Evolutionary conservation across 192 early-diverging fungal species (phyloP).

Genomic region (Coemansia pectinata): DNA sequence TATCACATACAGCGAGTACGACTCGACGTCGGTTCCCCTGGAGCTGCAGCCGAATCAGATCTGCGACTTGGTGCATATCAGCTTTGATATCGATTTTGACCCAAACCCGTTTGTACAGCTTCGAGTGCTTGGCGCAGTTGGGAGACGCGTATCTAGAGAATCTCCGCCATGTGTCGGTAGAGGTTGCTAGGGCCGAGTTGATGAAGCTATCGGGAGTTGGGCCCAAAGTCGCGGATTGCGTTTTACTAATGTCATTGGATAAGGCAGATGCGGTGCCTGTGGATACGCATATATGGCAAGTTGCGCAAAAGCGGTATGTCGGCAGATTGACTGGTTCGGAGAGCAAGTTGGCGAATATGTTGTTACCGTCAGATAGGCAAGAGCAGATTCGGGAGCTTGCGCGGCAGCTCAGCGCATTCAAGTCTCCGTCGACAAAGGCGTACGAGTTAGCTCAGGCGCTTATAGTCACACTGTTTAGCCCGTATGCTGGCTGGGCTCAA

Average conservation of each 20-base stretch:
- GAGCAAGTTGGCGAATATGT: background rate
- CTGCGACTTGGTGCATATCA: background rate
- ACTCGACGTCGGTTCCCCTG: background rate
- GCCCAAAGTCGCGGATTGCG: conserved; percentile 97
- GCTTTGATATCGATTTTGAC: background rate
- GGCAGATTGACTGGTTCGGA: conserved; percentile 1
- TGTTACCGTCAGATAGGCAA: conserved; percentile 9
- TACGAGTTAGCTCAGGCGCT: conserved; percentile 72
- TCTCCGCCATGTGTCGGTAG: conserved; percentile 62
- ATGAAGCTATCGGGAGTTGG: conserved; percentile 81
- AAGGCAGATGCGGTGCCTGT: conserved; percentile 79
- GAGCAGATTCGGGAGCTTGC: conserved; percentile 10
- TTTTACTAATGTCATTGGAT: conserved; percentile 90
- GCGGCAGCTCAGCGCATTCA: conserved; percentile 48
- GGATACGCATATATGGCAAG: conserved; percentile 97
- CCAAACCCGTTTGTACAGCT: background rate
- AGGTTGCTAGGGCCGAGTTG: conserved; percentile 59
- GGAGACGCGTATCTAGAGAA: conserved; percentile 61
- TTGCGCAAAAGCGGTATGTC: conserved; percentile 82
- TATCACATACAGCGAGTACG: background rate
- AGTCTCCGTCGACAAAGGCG: conserved; percentile 64
- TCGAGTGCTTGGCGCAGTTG: conserved; percentile 57
- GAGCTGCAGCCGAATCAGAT: background rate
- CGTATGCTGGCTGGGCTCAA: conserved; percentile 80
- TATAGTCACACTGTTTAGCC: conserved; percentile 77